Percentiles rank a stretch among this genome's conserved stretches.
Evolutionary conservation across 2,329 filamentous ascomycete species (phyloP).

Genomic region (Cladobotryum protrusum): DNA sequence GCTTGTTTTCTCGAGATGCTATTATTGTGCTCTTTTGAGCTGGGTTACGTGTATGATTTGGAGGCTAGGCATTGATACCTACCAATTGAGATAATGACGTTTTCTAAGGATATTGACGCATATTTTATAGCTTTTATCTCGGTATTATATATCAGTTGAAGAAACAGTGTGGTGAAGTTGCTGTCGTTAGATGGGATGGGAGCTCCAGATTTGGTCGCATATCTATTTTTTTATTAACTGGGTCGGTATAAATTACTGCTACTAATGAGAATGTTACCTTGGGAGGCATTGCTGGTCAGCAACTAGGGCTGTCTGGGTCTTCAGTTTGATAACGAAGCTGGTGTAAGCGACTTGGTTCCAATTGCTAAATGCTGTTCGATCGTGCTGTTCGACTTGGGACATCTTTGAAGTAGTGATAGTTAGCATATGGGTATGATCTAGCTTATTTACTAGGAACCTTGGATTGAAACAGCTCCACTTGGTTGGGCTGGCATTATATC

Average conservation of each 20-base stretch:
- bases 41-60: constrained; percentile 37
- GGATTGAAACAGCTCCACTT: too few relatives aligned
- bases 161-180: neutral
- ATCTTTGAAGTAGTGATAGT: too few relatives aligned
- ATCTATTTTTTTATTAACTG: neutral
- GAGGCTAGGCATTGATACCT: constrained; percentile 38
- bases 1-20: constrained; percentile 22
- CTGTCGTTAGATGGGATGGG: neutral
- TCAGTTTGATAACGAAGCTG: too few relatives aligned
- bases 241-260: neutral
- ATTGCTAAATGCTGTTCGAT: too few relatives aligned
- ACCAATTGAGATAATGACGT: constrained; percentile 35
- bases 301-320: too few relatives aligned
- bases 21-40: constrained; percentile 2
- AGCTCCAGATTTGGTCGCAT: neutral
- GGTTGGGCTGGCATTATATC: too few relatives aligned
- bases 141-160: too few relatives aligned
- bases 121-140: neutral
- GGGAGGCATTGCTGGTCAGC: too few relatives aligned
- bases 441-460: too few relatives aligned
- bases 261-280: neutral
- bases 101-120: neutral
- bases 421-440: too few relatives aligned
- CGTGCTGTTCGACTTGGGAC: too few relatives aligned
- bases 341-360: too few relatives aligned